phyloP scores from a whole-genome alignment of 1,284 basidiomycete species.

The Ustilago tritici region DNA sequence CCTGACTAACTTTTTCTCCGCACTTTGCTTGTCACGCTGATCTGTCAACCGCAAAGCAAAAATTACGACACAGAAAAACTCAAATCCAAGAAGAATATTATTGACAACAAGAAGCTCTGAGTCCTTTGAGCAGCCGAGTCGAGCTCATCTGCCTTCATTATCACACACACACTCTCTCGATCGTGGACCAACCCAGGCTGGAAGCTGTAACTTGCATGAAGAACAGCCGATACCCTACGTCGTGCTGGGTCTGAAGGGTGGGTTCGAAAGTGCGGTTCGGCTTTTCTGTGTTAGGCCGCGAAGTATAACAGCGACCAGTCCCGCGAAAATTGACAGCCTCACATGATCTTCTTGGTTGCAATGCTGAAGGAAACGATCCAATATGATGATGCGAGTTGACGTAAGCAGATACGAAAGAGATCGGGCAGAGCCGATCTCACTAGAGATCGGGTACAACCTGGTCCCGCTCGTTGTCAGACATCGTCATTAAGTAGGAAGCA shows the following conservation, averaged over 20 bases:
- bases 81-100: not conserved
- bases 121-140: too few relatives aligned
- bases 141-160: too few relatives aligned
- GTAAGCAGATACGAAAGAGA: too few relatives aligned
- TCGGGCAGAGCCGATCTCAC: too few relatives aligned
- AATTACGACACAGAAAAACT: not conserved
- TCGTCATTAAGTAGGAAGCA: too few relatives aligned
- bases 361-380: too few relatives aligned
- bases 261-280: not conserved
- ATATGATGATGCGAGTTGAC: too few relatives aligned
- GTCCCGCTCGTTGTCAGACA: too few relatives aligned
- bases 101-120: not conserved
- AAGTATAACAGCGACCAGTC: not conserved
- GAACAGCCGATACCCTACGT: not conserved
- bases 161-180: too few relatives aligned
- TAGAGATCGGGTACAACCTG: too few relatives aligned
- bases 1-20: slow-evolving; percentile 6
- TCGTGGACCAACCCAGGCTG: not conserved
- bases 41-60: not conserved
- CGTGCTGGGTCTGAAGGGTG: not conserved
- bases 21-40: slow-evolving; percentile 7
- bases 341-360: slow-evolving; percentile 10
- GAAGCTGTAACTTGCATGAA: not conserved
- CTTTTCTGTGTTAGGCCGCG: not conserved
- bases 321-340: slow-evolving; percentile 2